These are phyloP conservation scores for Rhodotorula sphaerocarpa DNA, from an alignment of 768 basidiomycete genomes.

Conservation along the genomic window DNA sequence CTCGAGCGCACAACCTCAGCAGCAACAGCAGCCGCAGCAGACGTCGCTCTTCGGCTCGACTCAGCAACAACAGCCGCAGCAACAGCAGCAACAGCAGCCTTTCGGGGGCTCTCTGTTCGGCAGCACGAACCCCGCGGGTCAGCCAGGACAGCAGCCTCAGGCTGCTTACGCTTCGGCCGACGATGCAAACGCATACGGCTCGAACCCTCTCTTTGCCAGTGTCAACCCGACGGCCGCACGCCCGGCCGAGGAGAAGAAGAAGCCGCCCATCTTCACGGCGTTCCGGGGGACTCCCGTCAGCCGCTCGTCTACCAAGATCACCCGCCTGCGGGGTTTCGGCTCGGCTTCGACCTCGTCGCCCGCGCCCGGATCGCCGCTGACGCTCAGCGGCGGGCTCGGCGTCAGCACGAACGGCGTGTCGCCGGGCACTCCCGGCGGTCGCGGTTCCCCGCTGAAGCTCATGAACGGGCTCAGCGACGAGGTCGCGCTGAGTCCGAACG, in stretches of 20 bases:
- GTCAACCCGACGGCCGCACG: conserved; percentile 9
- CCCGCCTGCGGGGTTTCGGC: conserved; percentile 36
- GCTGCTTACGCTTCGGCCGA: conserved; percentile 68
- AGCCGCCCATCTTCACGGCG: conserved; percentile 35
- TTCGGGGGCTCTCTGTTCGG: conserved; percentile 43
- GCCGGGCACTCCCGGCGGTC: conserved; percentile 16
- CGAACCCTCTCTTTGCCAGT: conserved; percentile 44
- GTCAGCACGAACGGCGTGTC: conserved; percentile 2
- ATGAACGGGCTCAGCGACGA: conserved; percentile 32
- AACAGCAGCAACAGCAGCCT: conserved; percentile 39
- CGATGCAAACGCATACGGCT: conserved; percentile 55
- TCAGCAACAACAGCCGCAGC: conserved; percentile 39
- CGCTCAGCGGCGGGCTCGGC: neutral
- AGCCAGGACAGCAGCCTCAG: conserved; percentile 51
- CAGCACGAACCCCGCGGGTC: conserved; percentile 39
- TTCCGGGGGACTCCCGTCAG: conserved; percentile 34
- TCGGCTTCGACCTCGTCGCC: conserved; percentile 10
- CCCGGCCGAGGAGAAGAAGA: conserved; percentile 35
- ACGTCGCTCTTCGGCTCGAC: conserved; percentile 37
- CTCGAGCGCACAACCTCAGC: neutral
- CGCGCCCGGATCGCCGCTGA: conserved; percentile 10
- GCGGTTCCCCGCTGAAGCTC: conserved; percentile 29
- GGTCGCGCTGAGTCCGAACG: conserved; percentile 32
- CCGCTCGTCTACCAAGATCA: conserved; percentile 35
- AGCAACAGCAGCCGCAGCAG: conserved; percentile 28